Evolutionary conservation across 768 basidiomycete species (phyloP), one percentile per base, ranked within the genome.

Genomic region (Lyophyllum atratum): DNA sequence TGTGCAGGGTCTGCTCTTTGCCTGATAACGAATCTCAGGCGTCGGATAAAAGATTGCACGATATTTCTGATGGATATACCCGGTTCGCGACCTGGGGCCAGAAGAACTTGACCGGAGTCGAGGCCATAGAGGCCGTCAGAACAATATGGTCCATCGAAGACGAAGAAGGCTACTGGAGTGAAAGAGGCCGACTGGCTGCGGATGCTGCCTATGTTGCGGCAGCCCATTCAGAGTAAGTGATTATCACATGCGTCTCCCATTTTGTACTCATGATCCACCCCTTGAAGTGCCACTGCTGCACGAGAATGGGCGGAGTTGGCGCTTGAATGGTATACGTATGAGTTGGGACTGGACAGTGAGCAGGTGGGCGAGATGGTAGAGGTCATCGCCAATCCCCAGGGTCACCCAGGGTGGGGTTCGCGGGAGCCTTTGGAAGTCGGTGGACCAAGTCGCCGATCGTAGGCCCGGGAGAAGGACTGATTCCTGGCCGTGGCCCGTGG

Each of bases 131-230:
- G 12, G 62, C 76, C 4, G 80, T 79, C 31, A 72, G 75, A 51
- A 65, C 74, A 51, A 86, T 87, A 22, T 89, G 86, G 86, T 58
- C 70, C 10, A 54, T 85, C 7, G 86, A 81, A 29, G 80, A 84
- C 33, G 76, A 81, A 60, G 87, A 89, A 70, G 84, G 83, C 0
- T 88, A 89, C 63, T 80, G 77, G 76, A 86, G 85, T 64, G 86
- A 85, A 70, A 74, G 86, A 37, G 87, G 86, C 10, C 72, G 78
- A 59, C 72, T 88, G 3, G 85, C 86, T 7, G 81, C 82, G 24
- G 86, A 88, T 64, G 84, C 81, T 10, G 76, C 76, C 6, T 80
- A 75, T 72, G 78, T 88, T 19, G 84, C 86, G 8, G 83, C 82
- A 14, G 74, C 85, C 4, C 85, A 87, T 72, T 80, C 77, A 6